Conservation (phyloP, 192 early-diverging fungal genomes). For the Coemansia sp. region DNA sequence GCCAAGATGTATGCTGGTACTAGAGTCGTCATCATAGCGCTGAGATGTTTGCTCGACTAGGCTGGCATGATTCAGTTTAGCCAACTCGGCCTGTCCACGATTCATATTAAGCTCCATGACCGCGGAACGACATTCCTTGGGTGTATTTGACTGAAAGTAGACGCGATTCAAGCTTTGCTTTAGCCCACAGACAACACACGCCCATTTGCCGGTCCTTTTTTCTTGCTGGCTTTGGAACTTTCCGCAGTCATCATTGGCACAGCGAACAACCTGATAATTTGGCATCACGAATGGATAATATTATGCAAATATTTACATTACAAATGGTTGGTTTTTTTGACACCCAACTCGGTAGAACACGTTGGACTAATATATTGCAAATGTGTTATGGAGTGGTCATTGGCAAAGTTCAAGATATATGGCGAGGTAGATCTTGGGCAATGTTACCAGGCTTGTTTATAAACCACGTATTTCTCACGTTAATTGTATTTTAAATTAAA, state of each 20-base stretch:
- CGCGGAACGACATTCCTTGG: constrained; percentile 42
- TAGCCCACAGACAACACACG: constrained; percentile 53
- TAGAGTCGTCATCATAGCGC: neutral
- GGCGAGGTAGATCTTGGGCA: too few relatives aligned
- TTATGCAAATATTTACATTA: neutral
- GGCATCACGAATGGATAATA: constrained; percentile 24
- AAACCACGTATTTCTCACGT: too few relatives aligned
- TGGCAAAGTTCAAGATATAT: neutral
- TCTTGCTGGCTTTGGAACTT: constrained; percentile 56
- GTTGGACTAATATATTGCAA: neutral
- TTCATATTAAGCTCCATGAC: constrained; percentile 57
- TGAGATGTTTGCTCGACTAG: neutral
- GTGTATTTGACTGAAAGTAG: constrained; percentile 36
- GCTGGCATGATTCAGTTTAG: neutral
- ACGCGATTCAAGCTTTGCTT: constrained; percentile 51
- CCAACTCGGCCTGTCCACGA: constrained; percentile 18
- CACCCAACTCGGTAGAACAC: neutral
- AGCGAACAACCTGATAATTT: constrained; percentile 53
- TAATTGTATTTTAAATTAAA: neutral
- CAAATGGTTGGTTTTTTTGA: neutral
- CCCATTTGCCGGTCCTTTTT: constrained; percentile 53
- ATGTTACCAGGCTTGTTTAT: too few relatives aligned
- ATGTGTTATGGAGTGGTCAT: neutral
- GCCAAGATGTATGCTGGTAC: neutral
- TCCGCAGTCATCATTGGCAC: constrained; percentile 43